phyloP scores from a whole-genome alignment of 2,329 filamentous ascomycete species.

The Ophiostoma sp. region DNA sequence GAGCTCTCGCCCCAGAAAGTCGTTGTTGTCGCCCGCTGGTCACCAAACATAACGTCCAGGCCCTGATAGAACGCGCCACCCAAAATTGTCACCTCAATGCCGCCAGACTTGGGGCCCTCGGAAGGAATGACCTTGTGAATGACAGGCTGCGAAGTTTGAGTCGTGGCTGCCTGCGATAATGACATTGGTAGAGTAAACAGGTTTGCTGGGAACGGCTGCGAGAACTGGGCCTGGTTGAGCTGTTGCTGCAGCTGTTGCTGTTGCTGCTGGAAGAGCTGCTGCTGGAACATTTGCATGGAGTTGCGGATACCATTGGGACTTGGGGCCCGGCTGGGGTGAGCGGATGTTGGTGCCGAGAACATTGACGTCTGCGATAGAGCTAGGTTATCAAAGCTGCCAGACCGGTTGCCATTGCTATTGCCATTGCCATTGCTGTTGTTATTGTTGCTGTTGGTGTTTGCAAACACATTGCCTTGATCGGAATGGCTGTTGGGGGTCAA shows the following conservation, averaged over 20 bases:
- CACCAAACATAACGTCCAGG: conserved; percentile 79
- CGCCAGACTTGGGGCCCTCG: conserved; percentile 75
- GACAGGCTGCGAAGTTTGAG: conserved; percentile 41
- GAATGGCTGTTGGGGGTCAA: conserved; percentile 62
- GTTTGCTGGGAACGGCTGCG: conserved; percentile 44
- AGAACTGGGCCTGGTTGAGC: conserved; percentile 37
- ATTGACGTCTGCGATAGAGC: conserved; percentile 51
- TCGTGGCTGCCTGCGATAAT: conserved; percentile 29
- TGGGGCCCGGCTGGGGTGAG: conserved; percentile 70
- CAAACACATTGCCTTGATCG: conserved; percentile 52
- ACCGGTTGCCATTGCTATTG: conserved; percentile 46
- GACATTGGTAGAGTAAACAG: conserved; percentile 48
- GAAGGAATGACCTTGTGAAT: conserved; percentile 80
- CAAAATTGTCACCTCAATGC: conserved; percentile 80
- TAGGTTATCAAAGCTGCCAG: conserved; percentile 61
- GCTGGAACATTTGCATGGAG: conserved; percentile 33
- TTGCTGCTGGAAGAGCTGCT: conserved; percentile 34
- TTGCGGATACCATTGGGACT: conserved; percentile 58
- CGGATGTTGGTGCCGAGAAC: conserved; percentile 66
- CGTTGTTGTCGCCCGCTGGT: conserved; percentile 59
- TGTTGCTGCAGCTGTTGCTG: conserved; percentile 33
- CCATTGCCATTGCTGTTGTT: background rate
- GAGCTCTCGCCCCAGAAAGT: conserved; percentile 76
- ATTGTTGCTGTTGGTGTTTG: background rate
- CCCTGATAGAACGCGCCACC: conserved; percentile 72